These are phyloP conservation scores for Chiua sp. DNA, from an alignment of 1,284 basidiomycete genomes.

Conservation along the genomic window DNA sequence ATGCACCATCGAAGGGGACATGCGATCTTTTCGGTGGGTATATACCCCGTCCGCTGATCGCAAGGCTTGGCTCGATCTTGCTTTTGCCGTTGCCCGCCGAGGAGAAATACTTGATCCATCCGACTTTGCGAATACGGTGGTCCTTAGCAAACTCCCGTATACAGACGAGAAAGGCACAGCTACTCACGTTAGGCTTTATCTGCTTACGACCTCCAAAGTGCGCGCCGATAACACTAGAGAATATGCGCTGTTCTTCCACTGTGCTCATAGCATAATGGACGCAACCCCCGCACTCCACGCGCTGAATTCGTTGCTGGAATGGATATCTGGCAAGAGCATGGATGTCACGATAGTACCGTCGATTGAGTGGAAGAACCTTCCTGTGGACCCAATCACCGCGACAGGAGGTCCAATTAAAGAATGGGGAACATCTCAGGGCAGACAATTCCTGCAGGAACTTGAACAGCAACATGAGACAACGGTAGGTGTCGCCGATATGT, in stretches of 20 bases:
- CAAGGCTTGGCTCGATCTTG: constrained; percentile 26
- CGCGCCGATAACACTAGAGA: constrained; percentile 1
- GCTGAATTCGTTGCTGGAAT: constrained; percentile 27
- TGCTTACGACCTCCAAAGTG: constrained; percentile 18
- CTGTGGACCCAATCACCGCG: constrained; percentile 27
- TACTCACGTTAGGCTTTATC: constrained; percentile 18
- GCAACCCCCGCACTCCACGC: constrained; percentile 18
- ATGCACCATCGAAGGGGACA: constrained; percentile 15
- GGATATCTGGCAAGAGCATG: constrained; percentile 24
- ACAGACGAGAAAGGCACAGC: constrained; percentile 7
- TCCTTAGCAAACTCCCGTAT: constrained; percentile 21
- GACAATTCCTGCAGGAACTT: constrained; percentile 12
- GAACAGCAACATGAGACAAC: constrained; percentile 7
- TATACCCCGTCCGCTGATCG: constrained; percentile 26
- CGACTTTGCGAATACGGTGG: constrained; percentile 20
- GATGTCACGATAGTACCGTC: constrained; percentile 13
- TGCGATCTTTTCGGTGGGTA: constrained; percentile 20
- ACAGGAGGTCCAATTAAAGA: constrained; percentile 19
- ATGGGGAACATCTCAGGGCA: constrained; percentile 16
- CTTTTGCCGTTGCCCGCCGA: constrained; percentile 20
- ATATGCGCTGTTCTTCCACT: constrained; percentile 28
- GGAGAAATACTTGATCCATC: constrained; percentile 21
- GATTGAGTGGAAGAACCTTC: constrained; percentile 30
- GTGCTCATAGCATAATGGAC: constrained; percentile 22
- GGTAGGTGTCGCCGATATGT: constrained; percentile 12